Percentiles rank a stretch among this genome's conserved stretches.
phyloP scores from a whole-genome alignment of 495 filamentous ascomycete species.

The Penicillium herquei region DNA sequence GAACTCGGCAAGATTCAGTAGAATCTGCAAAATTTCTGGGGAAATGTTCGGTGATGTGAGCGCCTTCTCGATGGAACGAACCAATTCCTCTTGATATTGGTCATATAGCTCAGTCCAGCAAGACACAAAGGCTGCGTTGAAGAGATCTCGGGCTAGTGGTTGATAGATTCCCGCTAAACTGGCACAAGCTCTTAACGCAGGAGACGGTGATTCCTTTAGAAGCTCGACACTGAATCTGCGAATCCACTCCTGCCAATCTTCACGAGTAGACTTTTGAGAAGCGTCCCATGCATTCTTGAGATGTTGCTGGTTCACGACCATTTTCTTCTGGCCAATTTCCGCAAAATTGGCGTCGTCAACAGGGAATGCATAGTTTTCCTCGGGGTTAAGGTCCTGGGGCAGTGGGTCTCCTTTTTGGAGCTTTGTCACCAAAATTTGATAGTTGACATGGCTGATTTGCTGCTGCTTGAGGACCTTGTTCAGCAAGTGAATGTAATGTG shows the following conservation, averaged over 20 bases:
- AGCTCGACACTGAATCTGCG: slow-evolving; percentile 93
- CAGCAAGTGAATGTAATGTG: slow-evolving; percentile 87
- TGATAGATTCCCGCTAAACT: slow-evolving; percentile 87
- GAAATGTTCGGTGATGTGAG: slow-evolving; percentile 91
- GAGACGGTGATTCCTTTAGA: slow-evolving; percentile 92
- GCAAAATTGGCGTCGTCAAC: slow-evolving; percentile 73
- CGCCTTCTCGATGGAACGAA: slow-evolving; percentile 91
- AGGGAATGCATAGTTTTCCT: slow-evolving; percentile 76
- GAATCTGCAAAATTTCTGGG: slow-evolving; percentile 88
- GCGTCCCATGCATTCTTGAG: slow-evolving; percentile 97
- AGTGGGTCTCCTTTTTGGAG: slow-evolving; percentile 90
- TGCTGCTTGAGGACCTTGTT: slow-evolving; percentile 69
- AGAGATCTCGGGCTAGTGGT: slow-evolving; percentile 86
- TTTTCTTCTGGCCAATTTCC: slow-evolving; percentile 87
- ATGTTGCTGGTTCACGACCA: slow-evolving; percentile 95
- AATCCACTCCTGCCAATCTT: slow-evolving; percentile 99
- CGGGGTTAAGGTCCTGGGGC: slow-evolving; percentile 89
- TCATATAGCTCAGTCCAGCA: slow-evolving; percentile 98
- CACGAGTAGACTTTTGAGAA: slow-evolving; percentile 87
- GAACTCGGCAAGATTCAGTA: slow-evolving; percentile 96
- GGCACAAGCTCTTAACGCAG: slow-evolving; percentile 89
- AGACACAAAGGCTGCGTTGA: slow-evolving; percentile 97
- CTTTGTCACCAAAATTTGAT: slow-evolving; percentile 85
- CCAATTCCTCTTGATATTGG: slow-evolving; percentile 90
- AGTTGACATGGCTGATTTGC: slow-evolving; percentile 80